These are phyloP conservation scores for Pseudonitzschia multistriata DNA, from an alignment of 108 stramenopile genomes.

Conservation along the genomic window DNA sequence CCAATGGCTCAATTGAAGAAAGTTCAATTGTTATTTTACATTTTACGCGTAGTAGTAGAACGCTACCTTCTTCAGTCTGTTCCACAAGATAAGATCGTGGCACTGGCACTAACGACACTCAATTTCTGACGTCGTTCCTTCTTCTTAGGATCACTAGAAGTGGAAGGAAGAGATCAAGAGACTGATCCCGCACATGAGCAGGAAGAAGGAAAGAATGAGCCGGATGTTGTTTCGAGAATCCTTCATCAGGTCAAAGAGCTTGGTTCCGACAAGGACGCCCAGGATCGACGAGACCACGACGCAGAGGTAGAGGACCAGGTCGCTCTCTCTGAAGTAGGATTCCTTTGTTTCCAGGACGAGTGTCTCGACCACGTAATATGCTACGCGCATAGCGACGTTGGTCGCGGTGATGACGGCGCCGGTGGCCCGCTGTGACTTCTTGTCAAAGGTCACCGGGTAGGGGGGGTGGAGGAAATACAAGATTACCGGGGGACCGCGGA, in stretches of 20 bases:
- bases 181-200: conserved; percentile 14
- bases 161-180: conserved; percentile 23
- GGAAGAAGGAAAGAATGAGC: conserved; percentile 13
- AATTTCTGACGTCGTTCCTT: too few relatives aligned
- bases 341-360: conserved; percentile 10
- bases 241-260: conserved; percentile 31
- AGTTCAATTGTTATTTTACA: too few relatives aligned
- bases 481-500: conserved; percentile 48
- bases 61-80: too few relatives aligned
- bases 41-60: too few relatives aligned
- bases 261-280: conserved; percentile 36
- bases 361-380: conserved; percentile 35
- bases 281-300: conserved; percentile 28
- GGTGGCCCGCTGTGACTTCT: conserved; percentile 40
- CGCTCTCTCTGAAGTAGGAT: conserved; percentile 24
- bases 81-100: too few relatives aligned
- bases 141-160: too few relatives aligned
- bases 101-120: too few relatives aligned
- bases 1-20: too few relatives aligned
- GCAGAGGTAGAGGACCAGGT: conserved; percentile 35
- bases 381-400: conserved; percentile 36
- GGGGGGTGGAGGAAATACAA: conserved; percentile 48
- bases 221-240: conserved; percentile 17
- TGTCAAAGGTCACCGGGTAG: conserved; percentile 32
- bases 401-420: conserved; percentile 37